Evolutionary conservation across 768 basidiomycete species (phyloP).

Genomic region (Boletus edulis): DNA sequence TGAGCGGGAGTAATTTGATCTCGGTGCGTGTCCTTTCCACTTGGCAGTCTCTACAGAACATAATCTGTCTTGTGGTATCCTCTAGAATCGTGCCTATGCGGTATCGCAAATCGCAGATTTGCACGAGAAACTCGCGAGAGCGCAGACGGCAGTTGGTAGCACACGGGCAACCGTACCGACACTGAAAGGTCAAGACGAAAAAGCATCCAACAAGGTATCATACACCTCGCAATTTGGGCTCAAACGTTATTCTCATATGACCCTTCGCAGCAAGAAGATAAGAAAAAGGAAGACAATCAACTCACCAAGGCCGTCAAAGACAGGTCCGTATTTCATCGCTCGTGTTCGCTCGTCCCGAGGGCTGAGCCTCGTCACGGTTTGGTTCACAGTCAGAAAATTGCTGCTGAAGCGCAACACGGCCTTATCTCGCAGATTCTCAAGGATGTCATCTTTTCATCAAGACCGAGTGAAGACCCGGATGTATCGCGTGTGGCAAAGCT

Average conservation of each 20-base stretch:
- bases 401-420: constrained; percentile 90
- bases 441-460: constrained; percentile 79
- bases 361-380: neutral
- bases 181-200: constrained; percentile 51
- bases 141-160: constrained; percentile 52
- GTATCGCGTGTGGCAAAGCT: constrained; percentile 27
- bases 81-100: constrained; percentile 89
- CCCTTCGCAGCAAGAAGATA: constrained; percentile 46
- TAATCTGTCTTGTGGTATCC: neutral
- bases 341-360: neutral
- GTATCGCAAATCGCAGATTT: constrained; percentile 89
- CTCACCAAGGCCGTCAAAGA: constrained; percentile 90
- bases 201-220: constrained; percentile 41
- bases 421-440: constrained; percentile 93
- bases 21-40: constrained; percentile 53
- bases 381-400: constrained; percentile 71
- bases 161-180: constrained; percentile 59
- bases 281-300: constrained; percentile 87
- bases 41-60: neutral
- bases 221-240: neutral
- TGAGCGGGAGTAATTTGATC: constrained; percentile 89
- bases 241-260: neutral
- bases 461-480: constrained; percentile 31
- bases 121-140: constrained; percentile 83
- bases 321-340: constrained; percentile 47